Evolutionary conservation across 1,284 basidiomycete species (phyloP).

Genomic region (Agroathelia rolfsii): DNA sequence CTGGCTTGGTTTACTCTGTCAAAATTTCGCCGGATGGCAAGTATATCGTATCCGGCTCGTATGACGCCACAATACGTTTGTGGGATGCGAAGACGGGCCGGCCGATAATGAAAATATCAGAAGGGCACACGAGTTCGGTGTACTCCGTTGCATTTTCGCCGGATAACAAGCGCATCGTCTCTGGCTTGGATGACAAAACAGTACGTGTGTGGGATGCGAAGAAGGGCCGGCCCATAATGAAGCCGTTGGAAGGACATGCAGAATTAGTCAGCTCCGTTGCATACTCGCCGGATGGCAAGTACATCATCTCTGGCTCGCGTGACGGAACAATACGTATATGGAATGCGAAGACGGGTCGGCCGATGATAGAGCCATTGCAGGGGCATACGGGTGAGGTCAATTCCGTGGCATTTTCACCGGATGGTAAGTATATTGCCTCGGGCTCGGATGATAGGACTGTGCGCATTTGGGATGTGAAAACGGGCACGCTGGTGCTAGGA

Average conservation of each 20-base stretch:
- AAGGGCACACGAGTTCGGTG: no score
- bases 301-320: slow-evolving; percentile 3
- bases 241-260: slow-evolving; percentile 3
- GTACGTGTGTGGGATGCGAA: no score
- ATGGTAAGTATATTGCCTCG: slow-evolving; percentile 10
- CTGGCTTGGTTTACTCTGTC: slow-evolving; percentile 9
- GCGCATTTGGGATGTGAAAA: slow-evolving; percentile 10
- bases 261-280: background rate
- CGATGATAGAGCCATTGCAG: no score
- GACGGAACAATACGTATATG: slow-evolving; percentile 10
- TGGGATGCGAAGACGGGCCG: no score
- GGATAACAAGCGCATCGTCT: no score
- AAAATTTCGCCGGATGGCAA: slow-evolving; percentile 12
- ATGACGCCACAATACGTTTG: slow-evolving; percentile 10
- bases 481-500: slow-evolving; percentile 3
- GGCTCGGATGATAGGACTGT: slow-evolving; percentile 9
- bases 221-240: slow-evolving; percentile 3
- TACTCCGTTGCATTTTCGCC: no score
- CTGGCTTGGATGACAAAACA: no score
- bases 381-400: slow-evolving; percentile 6
- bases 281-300: slow-evolving; percentile 1
- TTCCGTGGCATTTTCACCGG: slow-evolving; percentile 7
- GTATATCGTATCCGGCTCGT: slow-evolving; percentile 10
- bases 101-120: no score
- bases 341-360: slow-evolving; percentile 3